Percentiles rank a stretch among this genome's conserved stretches.
These are phyloP conservation scores for Tulasnella sp. DNA, from an alignment of 768 basidiomycete genomes.

Conservation along the genomic window DNA sequence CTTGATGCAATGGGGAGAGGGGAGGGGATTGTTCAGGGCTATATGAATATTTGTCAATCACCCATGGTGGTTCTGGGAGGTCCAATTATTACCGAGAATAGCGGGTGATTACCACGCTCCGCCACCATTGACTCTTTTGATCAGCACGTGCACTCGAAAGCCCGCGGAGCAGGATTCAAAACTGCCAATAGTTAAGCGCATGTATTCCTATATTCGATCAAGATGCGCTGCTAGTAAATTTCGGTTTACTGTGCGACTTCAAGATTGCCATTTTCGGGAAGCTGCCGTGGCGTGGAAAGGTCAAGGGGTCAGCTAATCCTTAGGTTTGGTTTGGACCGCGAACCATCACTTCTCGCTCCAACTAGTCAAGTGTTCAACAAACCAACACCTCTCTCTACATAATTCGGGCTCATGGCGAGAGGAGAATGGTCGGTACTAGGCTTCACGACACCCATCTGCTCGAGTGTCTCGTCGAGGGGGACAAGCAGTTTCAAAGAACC, in stretches of 20 bases:
- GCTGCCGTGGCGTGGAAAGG: not conserved
- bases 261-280: not conserved
- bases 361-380: not conserved
- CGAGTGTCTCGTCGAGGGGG: slow-evolving; percentile 57
- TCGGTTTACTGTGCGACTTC: slow-evolving; percentile 38
- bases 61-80: too few species aligned
- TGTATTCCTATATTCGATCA: too few species aligned
- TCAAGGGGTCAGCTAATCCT: slow-evolving; percentile 39
- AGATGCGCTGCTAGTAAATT: too few species aligned
- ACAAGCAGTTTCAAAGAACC: slow-evolving; percentile 67
- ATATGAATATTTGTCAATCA: too few species aligned
- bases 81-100: too few species aligned
- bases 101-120: too few species aligned
- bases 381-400: not conserved
- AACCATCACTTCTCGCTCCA: slow-evolving; percentile 29
- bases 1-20: too few species aligned
- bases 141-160: too few species aligned
- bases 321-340: not conserved
- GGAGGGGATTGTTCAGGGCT: too few species aligned
- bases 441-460: slow-evolving; percentile 70
- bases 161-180: too few species aligned
- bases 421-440: slow-evolving; percentile 57
- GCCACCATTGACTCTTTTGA: too few species aligned
- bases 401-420: not conserved
- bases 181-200: too few species aligned